A percentile compares a stretch with the other conserved stretches of the same genome.
These are phyloP conservation scores for Daldinia bambusicola DNA, from an alignment of 495 filamentous ascomycete genomes.

Conservation along the genomic window DNA sequence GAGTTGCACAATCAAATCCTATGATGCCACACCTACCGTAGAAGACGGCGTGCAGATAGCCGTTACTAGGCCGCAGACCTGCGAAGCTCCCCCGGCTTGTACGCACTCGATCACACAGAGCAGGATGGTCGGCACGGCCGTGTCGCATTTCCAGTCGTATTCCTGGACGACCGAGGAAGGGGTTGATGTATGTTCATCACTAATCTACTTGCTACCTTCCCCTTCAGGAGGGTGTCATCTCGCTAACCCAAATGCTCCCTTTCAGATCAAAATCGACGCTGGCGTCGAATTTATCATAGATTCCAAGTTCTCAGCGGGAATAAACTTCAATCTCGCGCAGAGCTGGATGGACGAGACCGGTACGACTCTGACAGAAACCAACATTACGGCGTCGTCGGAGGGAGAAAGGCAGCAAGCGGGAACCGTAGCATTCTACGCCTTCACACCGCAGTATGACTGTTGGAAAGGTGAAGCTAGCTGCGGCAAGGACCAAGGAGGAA, in stretches of 20 bases:
- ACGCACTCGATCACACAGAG: constrained; percentile 35
- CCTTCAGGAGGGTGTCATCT: neutral
- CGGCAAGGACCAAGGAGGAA: constrained; percentile 27
- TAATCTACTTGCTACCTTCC: neutral
- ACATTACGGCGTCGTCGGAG: constrained; percentile 29
- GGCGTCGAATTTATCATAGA: constrained; percentile 26
- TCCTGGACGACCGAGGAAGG: constrained; percentile 31
- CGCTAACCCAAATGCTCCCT: constrained; percentile 2
- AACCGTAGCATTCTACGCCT: constrained; percentile 35
- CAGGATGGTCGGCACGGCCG: constrained; percentile 25
- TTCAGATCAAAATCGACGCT: constrained; percentile 17
- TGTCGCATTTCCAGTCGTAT: constrained; percentile 26
- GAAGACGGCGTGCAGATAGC: constrained; percentile 30
- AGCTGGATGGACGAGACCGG: constrained; percentile 36
- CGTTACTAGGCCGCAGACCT: constrained; percentile 34
- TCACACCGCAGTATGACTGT: constrained; percentile 37
- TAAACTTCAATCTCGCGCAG: constrained; percentile 18
- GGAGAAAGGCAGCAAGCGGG: constrained; percentile 24
- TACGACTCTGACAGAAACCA: constrained; percentile 15
- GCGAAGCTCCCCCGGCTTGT: constrained; percentile 31
- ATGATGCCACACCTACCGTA: constrained; percentile 16
- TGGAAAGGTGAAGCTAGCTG: constrained; percentile 33
- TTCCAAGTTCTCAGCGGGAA: neutral
- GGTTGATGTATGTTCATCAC: constrained; percentile 25
- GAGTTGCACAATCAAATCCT: constrained; percentile 19